phyloP scores from a whole-genome alignment of 164 flowering plant species.

The Vitis rotundifolia region DNA sequence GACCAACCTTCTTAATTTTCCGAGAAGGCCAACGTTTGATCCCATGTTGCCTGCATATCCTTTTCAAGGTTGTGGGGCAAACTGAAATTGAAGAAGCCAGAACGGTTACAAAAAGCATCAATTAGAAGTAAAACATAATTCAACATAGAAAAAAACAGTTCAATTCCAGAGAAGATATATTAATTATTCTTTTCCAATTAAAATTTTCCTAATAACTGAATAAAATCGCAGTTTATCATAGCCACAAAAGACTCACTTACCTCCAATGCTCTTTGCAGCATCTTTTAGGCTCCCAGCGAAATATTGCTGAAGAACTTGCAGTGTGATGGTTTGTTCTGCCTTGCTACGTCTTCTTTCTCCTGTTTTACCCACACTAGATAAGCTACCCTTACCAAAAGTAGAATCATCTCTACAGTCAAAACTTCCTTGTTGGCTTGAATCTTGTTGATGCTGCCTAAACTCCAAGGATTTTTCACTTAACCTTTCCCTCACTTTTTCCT shows the following conservation, averaged over 20 bases:
- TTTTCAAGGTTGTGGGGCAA: constrained; percentile 52
- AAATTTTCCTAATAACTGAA: no score
- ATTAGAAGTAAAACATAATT: background rate
- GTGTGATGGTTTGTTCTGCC: constrained; percentile 40
- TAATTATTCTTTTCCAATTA: no score
- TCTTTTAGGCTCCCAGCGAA: constrained; percentile 54
- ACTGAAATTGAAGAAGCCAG: constrained; percentile 27
- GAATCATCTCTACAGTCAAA: constrained; percentile 13
- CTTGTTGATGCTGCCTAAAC: constrained; percentile 8
- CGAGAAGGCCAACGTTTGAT: constrained; percentile 58
- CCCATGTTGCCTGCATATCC: constrained; percentile 50
- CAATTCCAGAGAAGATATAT: no score
- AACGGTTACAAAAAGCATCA: background rate
- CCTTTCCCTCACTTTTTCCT: constrained; percentile 25
- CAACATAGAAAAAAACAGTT: background rate
- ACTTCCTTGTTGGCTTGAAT: constrained; percentile 8
- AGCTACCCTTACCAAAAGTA: constrained; percentile 22
- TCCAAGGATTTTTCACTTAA: constrained; percentile 16
- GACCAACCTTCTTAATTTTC: constrained; percentile 52
- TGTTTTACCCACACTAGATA: constrained; percentile 19
- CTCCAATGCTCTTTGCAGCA: constrained; percentile 52
- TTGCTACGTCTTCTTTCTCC: constrained; percentile 38
- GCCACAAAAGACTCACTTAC: constrained; percentile 16
- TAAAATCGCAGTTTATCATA: no score
- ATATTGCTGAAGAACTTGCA: constrained; percentile 41